Conservation (phyloP, 2,329 filamentous ascomycete genomes). For the Pseudocercospora pini-densiflorae region DNA sequence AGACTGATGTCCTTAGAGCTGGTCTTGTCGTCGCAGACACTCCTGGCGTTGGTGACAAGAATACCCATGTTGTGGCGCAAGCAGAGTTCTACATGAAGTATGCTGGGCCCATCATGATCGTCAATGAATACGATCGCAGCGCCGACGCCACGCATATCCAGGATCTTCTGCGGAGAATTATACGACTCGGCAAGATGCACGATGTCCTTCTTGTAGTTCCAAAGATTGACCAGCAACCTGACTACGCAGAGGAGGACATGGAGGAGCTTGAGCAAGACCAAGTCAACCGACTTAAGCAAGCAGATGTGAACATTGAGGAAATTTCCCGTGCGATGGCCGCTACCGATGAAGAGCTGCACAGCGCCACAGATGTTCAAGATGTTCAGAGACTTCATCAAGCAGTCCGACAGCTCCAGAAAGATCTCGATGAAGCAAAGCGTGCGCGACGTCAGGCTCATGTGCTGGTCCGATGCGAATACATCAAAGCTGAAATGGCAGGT, state of each 20-base stretch:
- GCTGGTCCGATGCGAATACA: slow-evolving; percentile 8
- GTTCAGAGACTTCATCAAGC: not conserved
- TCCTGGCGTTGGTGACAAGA: slow-evolving; percentile 27
- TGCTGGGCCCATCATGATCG: slow-evolving; percentile 15
- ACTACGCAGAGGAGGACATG: not conserved
- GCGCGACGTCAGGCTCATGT: slow-evolving; percentile 5
- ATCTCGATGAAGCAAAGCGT: not conserved
- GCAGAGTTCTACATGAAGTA: slow-evolving; percentile 22
- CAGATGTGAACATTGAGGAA: not conserved
- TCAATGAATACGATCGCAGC: slow-evolving; percentile 7
- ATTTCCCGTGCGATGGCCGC: not conserved
- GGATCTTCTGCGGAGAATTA: not conserved
- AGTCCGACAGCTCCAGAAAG: not conserved
- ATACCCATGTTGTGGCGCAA: slow-evolving; percentile 21
- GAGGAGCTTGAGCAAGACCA: not conserved
- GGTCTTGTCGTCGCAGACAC: slow-evolving; percentile 28
- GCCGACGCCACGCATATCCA: not conserved
- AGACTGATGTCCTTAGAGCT: slow-evolving; percentile 18
- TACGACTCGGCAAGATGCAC: slow-evolving; percentile 13
- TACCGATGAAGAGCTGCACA: not conserved
- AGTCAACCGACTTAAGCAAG: not conserved
- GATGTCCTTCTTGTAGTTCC: slow-evolving; percentile 17
- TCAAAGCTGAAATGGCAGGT: not conserved
- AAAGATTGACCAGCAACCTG: slow-evolving; percentile 22
- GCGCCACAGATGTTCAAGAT: not conserved